Percentiles rank a stretch among this genome's conserved stretches.
These are phyloP conservation scores for Jackrogersella multiformis DNA, from an alignment of 495 filamentous ascomycete species.

Conservation along the genomic window DNA sequence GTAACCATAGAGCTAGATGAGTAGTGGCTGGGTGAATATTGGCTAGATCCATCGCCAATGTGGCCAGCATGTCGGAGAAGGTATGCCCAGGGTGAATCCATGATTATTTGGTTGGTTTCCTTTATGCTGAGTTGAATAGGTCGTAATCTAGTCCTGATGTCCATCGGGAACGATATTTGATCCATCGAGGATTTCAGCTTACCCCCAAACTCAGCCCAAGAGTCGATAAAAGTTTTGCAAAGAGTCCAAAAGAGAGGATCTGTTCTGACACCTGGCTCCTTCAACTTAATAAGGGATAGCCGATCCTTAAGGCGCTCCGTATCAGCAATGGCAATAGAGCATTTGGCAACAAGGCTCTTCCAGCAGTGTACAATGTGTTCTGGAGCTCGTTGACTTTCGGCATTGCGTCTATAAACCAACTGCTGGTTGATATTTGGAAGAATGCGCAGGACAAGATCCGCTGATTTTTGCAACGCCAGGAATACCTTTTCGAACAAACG, in stretches of 20 bases:
- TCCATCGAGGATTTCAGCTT: slow-evolving; percentile 73
- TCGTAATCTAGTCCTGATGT: slow-evolving; percentile 74
- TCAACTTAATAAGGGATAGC: slow-evolving; percentile 81
- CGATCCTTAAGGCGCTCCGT: slow-evolving; percentile 73
- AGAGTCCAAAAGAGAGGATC: slow-evolving; percentile 84
- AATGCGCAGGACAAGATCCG: slow-evolving; percentile 70
- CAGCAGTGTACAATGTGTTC: slow-evolving; percentile 69
- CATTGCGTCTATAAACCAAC: slow-evolving; percentile 62
- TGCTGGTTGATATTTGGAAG: slow-evolving; percentile 72
- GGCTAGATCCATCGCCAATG: slow-evolving; percentile 37
- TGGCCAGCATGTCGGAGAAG: slow-evolving; percentile 46
- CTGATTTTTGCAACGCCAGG: slow-evolving; percentile 71
- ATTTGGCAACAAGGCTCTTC: slow-evolving; percentile 74
- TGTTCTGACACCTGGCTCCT: slow-evolving; percentile 79
- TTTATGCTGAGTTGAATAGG: slow-evolving; percentile 80
- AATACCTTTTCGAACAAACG: slow-evolving; percentile 83
- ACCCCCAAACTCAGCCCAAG: slow-evolving; percentile 76
- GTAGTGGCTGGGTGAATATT: slow-evolving; percentile 49
- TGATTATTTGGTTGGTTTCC: slow-evolving; percentile 76
- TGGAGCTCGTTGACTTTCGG: slow-evolving; percentile 51
- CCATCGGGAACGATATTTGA: slow-evolving; percentile 68
- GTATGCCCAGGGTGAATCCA: slow-evolving; percentile 78
- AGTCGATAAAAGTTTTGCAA: slow-evolving; percentile 77
- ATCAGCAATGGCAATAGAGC: slow-evolving; percentile 68
- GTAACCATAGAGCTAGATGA: slow-evolving; percentile 42